Evolutionary conservation across 768 basidiomycete species (phyloP).

Genomic region (Scleroderma bovista): DNA sequence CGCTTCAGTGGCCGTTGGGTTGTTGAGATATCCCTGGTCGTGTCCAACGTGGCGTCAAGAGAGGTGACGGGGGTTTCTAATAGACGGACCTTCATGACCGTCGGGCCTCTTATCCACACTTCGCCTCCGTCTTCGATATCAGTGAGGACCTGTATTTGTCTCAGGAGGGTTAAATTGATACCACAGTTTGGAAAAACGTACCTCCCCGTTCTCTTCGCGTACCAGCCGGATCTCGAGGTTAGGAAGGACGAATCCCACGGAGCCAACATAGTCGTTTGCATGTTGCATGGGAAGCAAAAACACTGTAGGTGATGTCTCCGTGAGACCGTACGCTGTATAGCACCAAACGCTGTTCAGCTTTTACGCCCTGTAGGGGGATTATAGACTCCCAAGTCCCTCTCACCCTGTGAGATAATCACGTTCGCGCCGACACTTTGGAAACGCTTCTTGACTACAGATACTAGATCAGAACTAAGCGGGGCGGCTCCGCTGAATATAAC

Average conservation of each 20-base stretch:
- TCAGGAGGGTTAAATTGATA: not conserved
- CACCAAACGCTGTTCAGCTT: not conserved
- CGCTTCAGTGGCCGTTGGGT: constrained; percentile 60
- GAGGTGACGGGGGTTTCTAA: not conserved
- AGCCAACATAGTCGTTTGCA: constrained; percentile 48
- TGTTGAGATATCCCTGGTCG: constrained; percentile 67
- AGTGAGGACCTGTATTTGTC: constrained; percentile 16
- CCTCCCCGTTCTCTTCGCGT: constrained; percentile 51
- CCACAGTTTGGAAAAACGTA: not conserved
- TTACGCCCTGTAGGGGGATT: no score
- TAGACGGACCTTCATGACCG: constrained; percentile 64
- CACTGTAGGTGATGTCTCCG: constrained; percentile 75
- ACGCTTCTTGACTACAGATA: constrained; percentile 39
- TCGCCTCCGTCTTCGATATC: constrained; percentile 54
- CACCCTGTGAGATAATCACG: constrained; percentile 49
- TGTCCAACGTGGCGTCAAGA: not conserved
- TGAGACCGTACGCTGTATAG: constrained; percentile 63
- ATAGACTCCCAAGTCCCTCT: not conserved
- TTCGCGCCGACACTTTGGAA: constrained; percentile 38
- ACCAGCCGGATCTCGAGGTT: constrained; percentile 75
- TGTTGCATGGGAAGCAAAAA: constrained; percentile 47
- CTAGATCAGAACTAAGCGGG: constrained; percentile 64
- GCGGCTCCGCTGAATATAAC: constrained; percentile 73
- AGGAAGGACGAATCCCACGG: constrained; percentile 64
- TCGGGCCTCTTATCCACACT: constrained; percentile 75